These are phyloP conservation scores for Gypsophila paniculata DNA, from an alignment of 179 eudicot genomes.

Conservation along the genomic window DNA sequence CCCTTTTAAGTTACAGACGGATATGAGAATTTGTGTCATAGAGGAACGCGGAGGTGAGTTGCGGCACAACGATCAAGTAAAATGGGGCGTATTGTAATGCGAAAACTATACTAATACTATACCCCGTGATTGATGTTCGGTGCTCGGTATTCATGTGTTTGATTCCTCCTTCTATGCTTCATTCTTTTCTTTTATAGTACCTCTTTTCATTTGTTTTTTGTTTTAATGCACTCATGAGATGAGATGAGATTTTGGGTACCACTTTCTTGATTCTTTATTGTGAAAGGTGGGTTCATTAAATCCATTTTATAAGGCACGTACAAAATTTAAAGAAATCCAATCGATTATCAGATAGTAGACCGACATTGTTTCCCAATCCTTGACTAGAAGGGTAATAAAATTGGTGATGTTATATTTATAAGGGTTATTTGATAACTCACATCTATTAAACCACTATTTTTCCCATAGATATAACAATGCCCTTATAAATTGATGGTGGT, in stretches of 20 bases:
- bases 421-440: too few relatives aligned
- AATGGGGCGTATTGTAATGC: background rate
- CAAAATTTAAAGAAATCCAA: too few relatives aligned
- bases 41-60: too few relatives aligned
- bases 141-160: constrained; percentile 18
- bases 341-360: too few relatives aligned
- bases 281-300: background rate
- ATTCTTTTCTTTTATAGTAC: background rate
- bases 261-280: background rate
- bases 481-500: too few relatives aligned
- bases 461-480: too few relatives aligned
- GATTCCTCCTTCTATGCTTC: background rate
- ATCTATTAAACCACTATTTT: too few relatives aligned
- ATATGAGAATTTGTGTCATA: too few relatives aligned
- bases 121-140: constrained; percentile 21
- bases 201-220: constrained; percentile 4
- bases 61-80: background rate
- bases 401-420: too few relatives aligned
- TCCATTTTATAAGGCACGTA: background rate
- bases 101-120: background rate
- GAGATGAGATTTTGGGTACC: background rate
- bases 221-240: background rate
- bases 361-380: too few relatives aligned
- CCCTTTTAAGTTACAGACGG: too few relatives aligned
- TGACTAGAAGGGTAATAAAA: too few relatives aligned